Percentiles rank a stretch among this genome's conserved stretches.
These are phyloP conservation scores for Penstemon davidsonii DNA, from an alignment of 257 asterid species.

Conservation along the genomic window DNA sequence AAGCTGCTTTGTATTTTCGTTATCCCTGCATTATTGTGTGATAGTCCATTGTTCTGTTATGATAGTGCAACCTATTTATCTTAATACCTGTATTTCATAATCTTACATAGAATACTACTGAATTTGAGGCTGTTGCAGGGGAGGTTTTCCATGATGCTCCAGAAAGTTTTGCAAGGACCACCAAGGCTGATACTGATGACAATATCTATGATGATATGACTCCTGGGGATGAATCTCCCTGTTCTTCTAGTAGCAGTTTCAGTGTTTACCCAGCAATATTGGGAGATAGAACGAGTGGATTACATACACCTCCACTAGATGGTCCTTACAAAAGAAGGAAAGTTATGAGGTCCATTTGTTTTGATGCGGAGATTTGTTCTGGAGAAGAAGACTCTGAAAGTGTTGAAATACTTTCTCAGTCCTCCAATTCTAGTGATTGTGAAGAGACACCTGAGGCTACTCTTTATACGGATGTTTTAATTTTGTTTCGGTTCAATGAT, in stretches of 20 bases:
- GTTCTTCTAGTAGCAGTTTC: conserved; percentile 48
- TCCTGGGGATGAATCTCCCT: conserved; percentile 49
- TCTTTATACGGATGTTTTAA: conserved; percentile 69
- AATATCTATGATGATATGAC: conserved; percentile 27
- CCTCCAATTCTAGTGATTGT: conserved; percentile 43
- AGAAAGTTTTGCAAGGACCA: conserved; percentile 44
- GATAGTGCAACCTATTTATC: conserved; percentile 12
- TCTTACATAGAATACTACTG: conserved; percentile 22
- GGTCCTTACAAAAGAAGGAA: conserved; percentile 76
- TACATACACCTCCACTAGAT: conserved; percentile 64
- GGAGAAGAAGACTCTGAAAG: conserved; percentile 41
- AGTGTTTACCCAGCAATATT: conserved; percentile 40
- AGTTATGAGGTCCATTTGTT: conserved; percentile 45
- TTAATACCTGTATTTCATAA: background rate
- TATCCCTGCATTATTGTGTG: background rate
- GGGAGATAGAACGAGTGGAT: conserved; percentile 30
- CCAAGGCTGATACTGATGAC: conserved; percentile 33
- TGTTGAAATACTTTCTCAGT: conserved; percentile 40
- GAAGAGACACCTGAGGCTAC: conserved; percentile 57
- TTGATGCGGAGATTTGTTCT: conserved; percentile 36
- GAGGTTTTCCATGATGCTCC: conserved; percentile 77
- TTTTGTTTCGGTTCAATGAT: conserved; percentile 69
- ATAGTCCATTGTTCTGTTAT: conserved; percentile 1
- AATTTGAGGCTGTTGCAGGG: conserved; percentile 49
- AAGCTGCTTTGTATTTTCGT: background rate